Evolutionary conservation across 176 grass and related monocot species (phyloP), one percentile per base, ranked within the genome.

Genomic region (Luzula sylvatica): DNA sequence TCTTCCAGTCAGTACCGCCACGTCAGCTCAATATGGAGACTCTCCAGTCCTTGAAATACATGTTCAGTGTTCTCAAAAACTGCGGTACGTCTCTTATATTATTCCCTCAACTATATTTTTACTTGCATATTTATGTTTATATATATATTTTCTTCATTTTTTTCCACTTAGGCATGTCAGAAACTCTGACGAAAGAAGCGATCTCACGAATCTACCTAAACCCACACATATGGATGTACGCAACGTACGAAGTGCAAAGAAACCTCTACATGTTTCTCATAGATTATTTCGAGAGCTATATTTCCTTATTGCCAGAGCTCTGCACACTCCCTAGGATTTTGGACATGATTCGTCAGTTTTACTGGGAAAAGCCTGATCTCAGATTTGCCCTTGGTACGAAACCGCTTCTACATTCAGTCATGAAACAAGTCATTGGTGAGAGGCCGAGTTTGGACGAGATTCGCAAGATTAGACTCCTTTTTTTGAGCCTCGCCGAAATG

Each of bases 401-500:
- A 46, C 67, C 80, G 72, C 79, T 70, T 44, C 38, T 78, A 8
- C 81, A 92, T 76, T 45, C 70, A 42, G 56, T 78, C 58, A 88
- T 73, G 26, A 83, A 88, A 66, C 67, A 82, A 30, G 57, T 82
- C 11, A 79, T 73, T 68, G 84, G 77, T 38, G 77, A 82, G 61
- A 76, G 84, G 69, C 90, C 81, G 50, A 58, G 71, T 65, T 44
- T 65, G 9, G 84, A 86, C 72, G 84, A 96, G 72, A 68, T 89
- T 64, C 76, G 65, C 32, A 96, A 96, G 71, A 78, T 96, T 15
- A 70, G 90, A 8, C 73, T 96, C 30, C 83, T 96, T 55, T 68
- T 96, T 38, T 76, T 96, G 71, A 96, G 90, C 69, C 50, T 96
- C 54, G 84, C 84, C 66, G 90, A 96, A 70, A 96, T 96, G 84